Percentiles rank a stretch among this genome's conserved stretches.
Evolutionary conservation across 2,329 filamentous ascomycete genomes (phyloP).

Genomic region (Clarireedia homoeocarpa): DNA sequence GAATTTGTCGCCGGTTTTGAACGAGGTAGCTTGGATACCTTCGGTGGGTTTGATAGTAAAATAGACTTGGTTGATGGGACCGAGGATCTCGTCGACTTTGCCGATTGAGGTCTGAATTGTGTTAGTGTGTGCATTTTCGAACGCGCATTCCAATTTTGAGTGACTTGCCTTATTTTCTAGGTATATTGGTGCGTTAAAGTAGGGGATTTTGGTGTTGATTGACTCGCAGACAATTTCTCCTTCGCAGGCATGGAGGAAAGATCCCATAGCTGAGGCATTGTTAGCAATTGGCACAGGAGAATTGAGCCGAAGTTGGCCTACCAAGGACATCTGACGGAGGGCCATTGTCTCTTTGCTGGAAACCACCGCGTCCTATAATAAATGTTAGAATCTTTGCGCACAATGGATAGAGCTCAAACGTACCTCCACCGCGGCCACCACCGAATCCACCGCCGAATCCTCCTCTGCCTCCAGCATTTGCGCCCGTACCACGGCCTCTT

Average conservation of each 20-base stretch:
- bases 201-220: conserved; percentile 90
- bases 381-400: conserved; percentile 14
- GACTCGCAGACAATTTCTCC: conserved; percentile 97
- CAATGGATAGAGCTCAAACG: conserved; percentile 26
- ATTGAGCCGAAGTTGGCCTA: conserved; percentile 27
- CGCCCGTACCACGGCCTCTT: conserved; percentile 40
- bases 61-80: conserved; percentile 94
- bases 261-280: conserved; percentile 67
- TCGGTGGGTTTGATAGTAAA: conserved; percentile 98
- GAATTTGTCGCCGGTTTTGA: conserved; percentile 96
- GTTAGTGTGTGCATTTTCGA: background rate
- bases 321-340: conserved; percentile 54
- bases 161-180: conserved; percentile 82
- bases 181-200: conserved; percentile 98
- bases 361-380: conserved; percentile 50
- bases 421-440: conserved; percentile 37
- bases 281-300: conserved; percentile 13
- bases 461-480: conserved; percentile 39
- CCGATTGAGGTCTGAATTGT: conserved; percentile 65
- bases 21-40: conserved; percentile 88
- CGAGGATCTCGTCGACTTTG: conserved; percentile 96
- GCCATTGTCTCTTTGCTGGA: conserved; percentile 51
- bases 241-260: conserved; percentile 89
- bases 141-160: background rate
- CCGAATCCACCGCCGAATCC: conserved; percentile 22